A percentile compares a stretch with the other conserved stretches of the same genome.
phyloP scores from a whole-genome alignment of 208 protist species.

The Tritrichomonas foetus region DNA sequence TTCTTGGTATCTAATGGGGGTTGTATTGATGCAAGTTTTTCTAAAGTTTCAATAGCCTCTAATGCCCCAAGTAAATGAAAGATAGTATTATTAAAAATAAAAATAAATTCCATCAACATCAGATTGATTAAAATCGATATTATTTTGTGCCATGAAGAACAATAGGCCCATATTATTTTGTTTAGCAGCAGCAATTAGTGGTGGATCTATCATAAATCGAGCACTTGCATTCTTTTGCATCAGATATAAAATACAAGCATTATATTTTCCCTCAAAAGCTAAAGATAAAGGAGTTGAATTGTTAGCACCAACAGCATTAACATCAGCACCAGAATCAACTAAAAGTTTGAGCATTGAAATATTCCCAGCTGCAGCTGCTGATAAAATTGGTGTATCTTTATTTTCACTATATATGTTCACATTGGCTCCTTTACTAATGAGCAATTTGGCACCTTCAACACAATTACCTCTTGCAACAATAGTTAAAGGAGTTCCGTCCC shows the following conservation, averaged over 20 bases:
- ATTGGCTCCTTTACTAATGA: conserved; percentile 11
- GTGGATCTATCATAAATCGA: too few species aligned
- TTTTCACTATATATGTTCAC: not conserved
- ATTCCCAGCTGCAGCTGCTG: not conserved
- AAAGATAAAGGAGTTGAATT: not conserved
- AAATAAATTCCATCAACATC: not conserved
- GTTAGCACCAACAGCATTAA: not conserved
- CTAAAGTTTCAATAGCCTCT: not conserved
- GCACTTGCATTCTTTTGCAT: too few species aligned
- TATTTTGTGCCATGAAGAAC: not conserved
- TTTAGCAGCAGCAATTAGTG: too few species aligned
- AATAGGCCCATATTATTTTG: too few species aligned
- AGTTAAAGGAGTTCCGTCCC: too few species aligned
- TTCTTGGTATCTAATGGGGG: not conserved
- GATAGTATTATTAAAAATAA: too few species aligned
- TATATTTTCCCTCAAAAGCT: not conserved
- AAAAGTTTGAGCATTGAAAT: not conserved
- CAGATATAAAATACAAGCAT: not conserved
- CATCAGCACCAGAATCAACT: not conserved
- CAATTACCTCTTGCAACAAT: too few species aligned
- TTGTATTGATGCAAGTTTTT: not conserved
- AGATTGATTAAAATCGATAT: not conserved
- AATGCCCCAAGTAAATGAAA: not conserved
- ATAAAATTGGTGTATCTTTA: not conserved
- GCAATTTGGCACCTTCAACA: not conserved